Conservation (phyloP, 352 stramenopile species). For the Globisporangium rhizosaccharum region DNA sequence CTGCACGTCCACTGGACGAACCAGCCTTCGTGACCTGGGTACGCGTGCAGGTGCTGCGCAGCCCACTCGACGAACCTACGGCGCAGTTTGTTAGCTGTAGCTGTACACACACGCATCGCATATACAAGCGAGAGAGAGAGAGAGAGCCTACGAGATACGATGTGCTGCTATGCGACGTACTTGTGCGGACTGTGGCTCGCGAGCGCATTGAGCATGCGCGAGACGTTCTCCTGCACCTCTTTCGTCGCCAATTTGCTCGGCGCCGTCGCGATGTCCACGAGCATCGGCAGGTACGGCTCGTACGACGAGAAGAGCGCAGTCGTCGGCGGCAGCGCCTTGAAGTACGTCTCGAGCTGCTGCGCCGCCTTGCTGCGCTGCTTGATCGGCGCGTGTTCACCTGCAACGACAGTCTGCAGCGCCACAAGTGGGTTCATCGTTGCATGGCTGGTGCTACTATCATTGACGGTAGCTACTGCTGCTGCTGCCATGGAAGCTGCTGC, state of each 20-base stretch:
- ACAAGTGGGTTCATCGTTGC: slow-evolving; percentile 30
- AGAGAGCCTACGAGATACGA: not conserved
- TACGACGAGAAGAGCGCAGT: slow-evolving; percentile 32
- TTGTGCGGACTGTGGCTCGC: slow-evolving; percentile 33
- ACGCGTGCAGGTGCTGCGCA: slow-evolving; percentile 21
- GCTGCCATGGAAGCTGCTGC: not conserved
- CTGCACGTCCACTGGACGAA: slow-evolving; percentile 46
- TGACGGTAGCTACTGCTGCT: not conserved
- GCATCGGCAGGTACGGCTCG: slow-evolving; percentile 40
- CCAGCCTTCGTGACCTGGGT: slow-evolving; percentile 36
- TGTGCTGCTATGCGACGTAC: slow-evolving; percentile 4
- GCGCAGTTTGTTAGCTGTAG: not conserved
- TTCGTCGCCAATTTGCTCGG: slow-evolving; percentile 17
- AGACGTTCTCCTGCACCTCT: slow-evolving; percentile 33
- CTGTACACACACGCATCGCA: not conserved
- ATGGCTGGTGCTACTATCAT: not conserved
- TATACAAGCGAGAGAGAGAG: not conserved
- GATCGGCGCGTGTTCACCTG: slow-evolving; percentile 23
- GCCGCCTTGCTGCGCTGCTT: slow-evolving; percentile 41
- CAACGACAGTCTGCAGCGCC: slow-evolving; percentile 39
- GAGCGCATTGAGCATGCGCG: slow-evolving; percentile 34
- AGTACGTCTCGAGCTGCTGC: slow-evolving; percentile 38
- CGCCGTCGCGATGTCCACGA: slow-evolving; percentile 31
- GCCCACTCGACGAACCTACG: slow-evolving; percentile 48
- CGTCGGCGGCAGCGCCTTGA: slow-evolving; percentile 19